Base-by-base conservation (phyloP, 75 land plant species). In the Pinus albicaulis region DNA sequence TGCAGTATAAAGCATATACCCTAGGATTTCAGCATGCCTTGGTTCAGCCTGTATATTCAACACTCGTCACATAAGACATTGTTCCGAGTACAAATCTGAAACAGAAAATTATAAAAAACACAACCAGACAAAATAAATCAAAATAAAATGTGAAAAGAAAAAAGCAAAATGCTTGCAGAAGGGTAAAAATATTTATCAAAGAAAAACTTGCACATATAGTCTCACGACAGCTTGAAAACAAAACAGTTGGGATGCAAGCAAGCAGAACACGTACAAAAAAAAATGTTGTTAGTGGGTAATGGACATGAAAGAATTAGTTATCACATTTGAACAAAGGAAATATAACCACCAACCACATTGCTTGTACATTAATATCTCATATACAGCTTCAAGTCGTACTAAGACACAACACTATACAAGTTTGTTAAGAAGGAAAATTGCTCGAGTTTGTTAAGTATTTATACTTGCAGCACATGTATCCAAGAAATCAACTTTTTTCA, bases 11-110 rank as follows among this genome's bases (percentile, higher is more conserved):
- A 96, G 89, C 76, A 96, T 86, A 65, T 89, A 85, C 55, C 99
- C 99, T 76, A 96, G 80, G 53, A 94, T 87, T 22, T 94, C 90
- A 11, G 61, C 81, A 82, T 94, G 98, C 74, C 88, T 83, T 74
- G 79, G 69, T 62, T 92, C 98, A 77, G 95, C 99, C 98, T 94
- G 72, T 31, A 70, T 3, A 68, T 19, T 68, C 71, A 68, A 41
- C 22, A 38, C 17, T 10, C 48, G n/a, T 20, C 22, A 68, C n/a
- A 41, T 68, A 41, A 38, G 55, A 77, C 36, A 10, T 48, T 20
- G 26, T 13, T 23, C n/a, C 73, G 14, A 28, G 15, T n/a, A 74
- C 76, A 26, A 48, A 53, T 31, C 52, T 74, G 31, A 77, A 74
- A 68, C 16, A 26, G 10, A 10, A 19, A 26, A 74, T 17, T 7